Percentiles rank a stretch among this genome's conserved stretches.
Evolutionary conservation across 306 rosid species (phyloP).

Genomic region (Echinosophora koreensis): DNA sequence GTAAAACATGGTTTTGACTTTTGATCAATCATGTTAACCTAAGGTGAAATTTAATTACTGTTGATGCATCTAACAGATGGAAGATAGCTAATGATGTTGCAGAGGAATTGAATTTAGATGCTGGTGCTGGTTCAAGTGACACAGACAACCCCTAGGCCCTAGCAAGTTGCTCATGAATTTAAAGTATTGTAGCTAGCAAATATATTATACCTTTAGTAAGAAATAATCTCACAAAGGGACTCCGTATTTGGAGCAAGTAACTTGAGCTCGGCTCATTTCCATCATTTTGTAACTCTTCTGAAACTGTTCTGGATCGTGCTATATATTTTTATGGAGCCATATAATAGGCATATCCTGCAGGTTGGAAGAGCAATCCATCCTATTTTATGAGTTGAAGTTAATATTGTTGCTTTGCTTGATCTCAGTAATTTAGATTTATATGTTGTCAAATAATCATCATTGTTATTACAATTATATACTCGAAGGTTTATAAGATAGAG

Average conservation of each 20-base stretch:
- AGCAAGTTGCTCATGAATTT: constrained; percentile 48
- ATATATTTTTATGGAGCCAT: constrained; percentile 33
- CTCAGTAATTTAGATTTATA: constrained; percentile 5
- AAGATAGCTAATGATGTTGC: constrained; percentile 64
- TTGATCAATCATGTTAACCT: constrained; percentile 27
- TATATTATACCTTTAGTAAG: constrained; percentile 32
- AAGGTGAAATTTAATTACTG: constrained; percentile 11
- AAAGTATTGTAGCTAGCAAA: constrained; percentile 47
- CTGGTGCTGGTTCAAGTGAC: constrained; percentile 70
- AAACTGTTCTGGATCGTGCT: constrained; percentile 6
- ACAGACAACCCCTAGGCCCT: constrained; percentile 67
- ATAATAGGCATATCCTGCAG: constrained; percentile 18
- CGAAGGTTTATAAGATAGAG: too few species aligned
- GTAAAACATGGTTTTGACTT: constrained; percentile 26
- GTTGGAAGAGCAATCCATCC: constrained; percentile 15
- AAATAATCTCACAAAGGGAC: constrained; percentile 37
- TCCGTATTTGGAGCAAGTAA: constrained; percentile 37
- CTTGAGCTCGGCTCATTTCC: not conserved
- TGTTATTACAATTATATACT: too few species aligned
- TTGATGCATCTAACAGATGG: constrained; percentile 58
- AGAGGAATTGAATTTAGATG: constrained; percentile 71
- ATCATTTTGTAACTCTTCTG: constrained; percentile 32
- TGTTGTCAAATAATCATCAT: not conserved
- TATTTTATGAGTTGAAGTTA: not conserved
- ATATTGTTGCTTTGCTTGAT: constrained; percentile 12